Base-by-base conservation (phyloP, 2,329 filamentous ascomycete species). In the Claviceps arundinis region DNA sequence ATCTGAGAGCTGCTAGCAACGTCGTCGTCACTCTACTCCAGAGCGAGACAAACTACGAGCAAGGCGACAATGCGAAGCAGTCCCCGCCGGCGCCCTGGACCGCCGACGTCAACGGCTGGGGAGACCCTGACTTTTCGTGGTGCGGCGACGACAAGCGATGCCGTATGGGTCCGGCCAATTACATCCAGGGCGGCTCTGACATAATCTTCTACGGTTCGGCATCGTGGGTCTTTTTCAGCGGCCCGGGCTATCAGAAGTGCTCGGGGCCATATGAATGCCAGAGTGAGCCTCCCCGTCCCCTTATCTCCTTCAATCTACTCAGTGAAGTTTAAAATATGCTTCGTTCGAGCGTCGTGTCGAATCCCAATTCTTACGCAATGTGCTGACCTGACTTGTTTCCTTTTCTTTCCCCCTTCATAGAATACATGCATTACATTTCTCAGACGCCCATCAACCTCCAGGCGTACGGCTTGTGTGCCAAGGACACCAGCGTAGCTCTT, bases 11-110 rank as follows among this genome's bases (percentile, higher is more conserved):
- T 38, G 75, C 76, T 1, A 60, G 66, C 51, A 76, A 77, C 54
- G 70, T 80, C 8, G 68, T 76, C 51, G 66, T 75, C 14, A 70
- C 70, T 14, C 58, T 78, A 61, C 68, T 76, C 53, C 75, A 80
- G 63, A 70, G 70, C 46, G 77, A 81, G 63, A 78, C 76, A 9
- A 76, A 77, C 57, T 64, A 64, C 48, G 56, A 63, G 9, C 61
- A 63, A 42, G 61, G 60, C 44, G 50, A 68, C 55, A 64, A 72
- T 57, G 61, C 62, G 13, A 57, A 58, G n/a, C 63, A 67, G 52
- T 56, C 62, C 1, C 56, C 62, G 1, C 69, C 69, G 0, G 62
- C 64, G 6, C 71, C 71, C 0, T 72, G 70, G 70, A 61, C 55
- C 4, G 60, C 69, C 26, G 64, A 71, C 47, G 56, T 60, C 19